Base-by-base conservation (phyloP, 2,329 filamentous ascomycete species). In the Aureobasidium sp. region DNA sequence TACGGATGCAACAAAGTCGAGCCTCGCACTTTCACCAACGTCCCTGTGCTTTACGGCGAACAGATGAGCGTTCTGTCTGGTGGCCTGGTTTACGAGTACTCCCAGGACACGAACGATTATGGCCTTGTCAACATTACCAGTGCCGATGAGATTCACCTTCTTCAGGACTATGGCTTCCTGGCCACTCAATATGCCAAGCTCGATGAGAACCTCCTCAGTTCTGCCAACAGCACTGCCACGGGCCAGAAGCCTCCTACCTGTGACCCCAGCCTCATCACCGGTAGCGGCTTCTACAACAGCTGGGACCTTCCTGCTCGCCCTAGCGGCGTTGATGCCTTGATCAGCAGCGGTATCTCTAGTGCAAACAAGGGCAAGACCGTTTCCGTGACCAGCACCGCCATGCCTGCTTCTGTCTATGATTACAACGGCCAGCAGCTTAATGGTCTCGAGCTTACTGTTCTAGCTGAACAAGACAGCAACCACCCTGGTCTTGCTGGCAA, bases 21-120 rank as follows among this genome's bases (percentile, higher is more conserved):
- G 55, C 61, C 61, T 46, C 61, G 52, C 43, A 59, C 43, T 17
- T 63, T 62, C 43, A 47, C 50, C 43, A 88, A 92, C 75, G 85
- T 89, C 15, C 78, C 77, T 61, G 78, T 84, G 66, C 84, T 92
- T 66, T 91, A 91, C 73, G 81, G 87, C 63, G 67, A 78, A 41
- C 66, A 89, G 65, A 90, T 91, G 86, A 85, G 77, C 20, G 77
- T 84, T 62, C 85, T 91, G 70, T 86, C 84, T 59, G 88, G 88
- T 65, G 88, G 87, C 66, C 79, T 92, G 48, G 87, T 91, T 50
- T 92, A 92, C 77, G 88, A 92, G 74, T 92, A 83, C 73, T 84
- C 83, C 1, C 81, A 90, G 74, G 88, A 90, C 73, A 74, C 75
- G 47, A 87, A 87, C 71, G 71, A 79, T 64, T 80, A 74, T 65